Evolutionary conservation across 441 rosid species (phyloP).

Genomic region (Daphne laureola): DNA sequence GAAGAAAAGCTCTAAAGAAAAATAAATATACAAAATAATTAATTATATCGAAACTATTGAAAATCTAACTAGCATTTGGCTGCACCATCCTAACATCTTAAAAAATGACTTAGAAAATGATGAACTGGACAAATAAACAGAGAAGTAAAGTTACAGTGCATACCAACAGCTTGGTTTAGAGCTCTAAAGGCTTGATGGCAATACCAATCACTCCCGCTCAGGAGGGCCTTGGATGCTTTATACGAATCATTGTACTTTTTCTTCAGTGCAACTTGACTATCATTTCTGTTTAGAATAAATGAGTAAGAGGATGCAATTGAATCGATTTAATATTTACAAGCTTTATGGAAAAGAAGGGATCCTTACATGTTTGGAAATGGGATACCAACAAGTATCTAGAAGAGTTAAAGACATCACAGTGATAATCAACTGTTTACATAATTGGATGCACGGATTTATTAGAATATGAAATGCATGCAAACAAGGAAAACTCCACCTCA

Average conservation of each 20-base stretch:
- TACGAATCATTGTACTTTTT: conserved; percentile 75
- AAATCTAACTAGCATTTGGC: not conserved
- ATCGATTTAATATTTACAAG: conserved; percentile 1
- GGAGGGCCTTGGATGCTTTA: conserved; percentile 75
- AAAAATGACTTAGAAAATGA: conserved; percentile 6
- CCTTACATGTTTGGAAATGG: conserved; percentile 96
- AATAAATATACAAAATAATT: conserved; percentile 6
- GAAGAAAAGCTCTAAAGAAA: not conserved
- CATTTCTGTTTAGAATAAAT: conserved; percentile 46
- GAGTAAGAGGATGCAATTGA: conserved; percentile 19
- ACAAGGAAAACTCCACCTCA: not conserved
- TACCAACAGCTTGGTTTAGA: conserved; percentile 97
- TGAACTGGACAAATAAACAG: conserved; percentile 8
- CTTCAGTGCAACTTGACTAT: conserved; percentile 77
- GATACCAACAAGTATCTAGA: conserved; percentile 88
- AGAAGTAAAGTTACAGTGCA: conserved; percentile 13
- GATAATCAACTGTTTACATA: conserved; percentile 7
- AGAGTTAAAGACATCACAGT: conserved; percentile 41
- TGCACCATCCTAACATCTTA: not conserved
- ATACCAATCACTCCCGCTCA: conserved; percentile 96
- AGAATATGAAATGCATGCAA: conserved; percentile 2
- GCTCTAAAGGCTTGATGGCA: conserved; percentile 97
- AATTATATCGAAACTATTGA: not conserved
- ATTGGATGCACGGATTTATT: conserved; percentile 1
- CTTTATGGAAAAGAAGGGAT: conserved; percentile 10